Evolutionary conservation across 2,329 filamentous ascomycete species (phyloP).

Genomic region (Scytalidium lignicola): DNA sequence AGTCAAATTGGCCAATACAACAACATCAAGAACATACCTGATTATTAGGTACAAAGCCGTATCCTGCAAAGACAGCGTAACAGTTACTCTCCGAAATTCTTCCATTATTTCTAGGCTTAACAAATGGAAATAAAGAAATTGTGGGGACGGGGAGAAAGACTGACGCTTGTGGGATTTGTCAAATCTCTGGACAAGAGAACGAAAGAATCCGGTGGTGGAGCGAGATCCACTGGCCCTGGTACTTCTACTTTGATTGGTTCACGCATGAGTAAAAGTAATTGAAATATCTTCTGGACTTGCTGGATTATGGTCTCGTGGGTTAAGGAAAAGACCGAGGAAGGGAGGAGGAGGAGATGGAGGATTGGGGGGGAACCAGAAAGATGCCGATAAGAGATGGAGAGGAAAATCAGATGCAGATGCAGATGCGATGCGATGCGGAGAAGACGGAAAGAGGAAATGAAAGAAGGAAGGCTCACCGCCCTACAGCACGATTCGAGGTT

Average conservation of each 20-base stretch:
- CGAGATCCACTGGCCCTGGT: neutral
- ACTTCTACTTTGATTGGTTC: no score
- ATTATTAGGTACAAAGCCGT: neutral
- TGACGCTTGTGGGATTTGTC: slow-evolving; percentile 18
- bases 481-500: neutral
- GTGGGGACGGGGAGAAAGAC: slow-evolving; percentile 7
- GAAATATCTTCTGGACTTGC: no score
- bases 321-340: neutral
- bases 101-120: neutral
- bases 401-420: no score
- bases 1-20: no score
- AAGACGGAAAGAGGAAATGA: neutral
- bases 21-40: no score
- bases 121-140: neutral
- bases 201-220: slow-evolving; percentile 14
- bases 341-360: neutral
- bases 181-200: slow-evolving; percentile 15
- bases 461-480: neutral
- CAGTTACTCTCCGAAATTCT: neutral
- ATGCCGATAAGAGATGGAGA: no score
- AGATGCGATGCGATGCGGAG: neutral
- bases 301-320: no score
- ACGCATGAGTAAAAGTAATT: no score
- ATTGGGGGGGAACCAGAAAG: no score
- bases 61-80: neutral